Base-by-base conservation (phyloP, 805 yeast species). In the Torulaspora indica region DNA sequence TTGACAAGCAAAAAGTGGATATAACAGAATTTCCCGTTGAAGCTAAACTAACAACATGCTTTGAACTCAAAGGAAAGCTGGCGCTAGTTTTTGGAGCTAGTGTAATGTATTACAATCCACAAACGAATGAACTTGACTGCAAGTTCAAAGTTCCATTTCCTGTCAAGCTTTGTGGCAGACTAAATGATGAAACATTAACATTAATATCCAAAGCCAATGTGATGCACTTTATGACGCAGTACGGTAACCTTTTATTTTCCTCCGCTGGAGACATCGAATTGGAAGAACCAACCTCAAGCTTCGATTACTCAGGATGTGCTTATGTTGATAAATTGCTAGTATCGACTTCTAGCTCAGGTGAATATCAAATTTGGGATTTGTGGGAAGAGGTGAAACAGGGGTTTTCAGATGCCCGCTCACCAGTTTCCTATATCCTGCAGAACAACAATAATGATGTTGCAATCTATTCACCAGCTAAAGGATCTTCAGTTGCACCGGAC, bases 391-490 rank as follows among this genome's bases (percentile, higher is more conserved):
- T 43, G 12, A 34, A 36, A 8, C 53, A 54, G 10, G 47, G 54
- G 2, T 44, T 42, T 17, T 51, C 55, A 15, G 56, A 64, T 48
- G 51, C 56, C 12, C 51, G 65, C 25, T 25, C 40, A 8, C 49
- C 56, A 3, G 46, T 46, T n/a, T 45, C 56, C 6, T 54, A 53
- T 36, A 51, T 57, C 20, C 39, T 64, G 14, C 47, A 43, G 20
- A 55, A 57, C 39, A 49, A 52, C n/a, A 50, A 51, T n/a, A 63
- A 61, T 28, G 60, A 62, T 39, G 52, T 63, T 28, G 44, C 60
- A 32, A 32, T 60, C 9, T 61, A 57, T 43, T 60, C 64, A 2
- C 60, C 63, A 8, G 41, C 51, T 14, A 46, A 46, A 10, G 64
- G 58, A 31, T 31, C 59, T 5, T 47, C 52, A 3, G 17, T 45